A percentile compares a stretch with the other conserved stretches of the same genome.
Evolutionary conservation across 2,329 filamentous ascomycete species (phyloP).

Genomic region (Colletotrichum sp.): DNA sequence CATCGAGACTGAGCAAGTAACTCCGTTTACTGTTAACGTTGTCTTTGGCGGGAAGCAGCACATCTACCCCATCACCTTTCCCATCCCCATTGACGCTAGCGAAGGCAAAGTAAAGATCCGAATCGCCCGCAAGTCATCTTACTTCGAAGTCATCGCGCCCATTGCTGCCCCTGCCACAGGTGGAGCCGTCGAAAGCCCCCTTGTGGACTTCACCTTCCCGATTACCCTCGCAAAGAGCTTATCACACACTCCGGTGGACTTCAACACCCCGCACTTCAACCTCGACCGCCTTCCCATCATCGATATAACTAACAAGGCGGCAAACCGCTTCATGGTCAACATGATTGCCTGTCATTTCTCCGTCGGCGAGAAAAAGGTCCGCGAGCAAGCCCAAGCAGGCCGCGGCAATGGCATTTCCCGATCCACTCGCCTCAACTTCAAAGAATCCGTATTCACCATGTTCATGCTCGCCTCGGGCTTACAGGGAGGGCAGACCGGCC

Average conservation of each 20-base stretch:
- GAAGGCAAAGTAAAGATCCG: conserved; percentile 39
- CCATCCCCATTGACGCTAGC: conserved; percentile 40
- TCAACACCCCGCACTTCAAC: conserved; percentile 47
- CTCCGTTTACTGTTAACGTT: conserved; percentile 46
- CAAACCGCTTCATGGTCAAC: conserved; percentile 42
- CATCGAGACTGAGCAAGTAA: conserved; percentile 40
- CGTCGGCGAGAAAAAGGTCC: conserved; percentile 41
- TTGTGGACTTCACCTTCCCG: conserved; percentile 43
- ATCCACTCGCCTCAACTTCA: conserved; percentile 48
- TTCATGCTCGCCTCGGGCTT: conserved; percentile 51
- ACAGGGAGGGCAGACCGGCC: conserved; percentile 47
- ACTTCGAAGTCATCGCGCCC: conserved; percentile 48
- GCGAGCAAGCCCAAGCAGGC: conserved; percentile 28
- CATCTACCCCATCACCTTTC: conserved; percentile 41
- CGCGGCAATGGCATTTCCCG: conserved; percentile 25
- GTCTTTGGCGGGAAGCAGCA: conserved; percentile 38
- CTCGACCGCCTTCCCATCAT: conserved; percentile 50
- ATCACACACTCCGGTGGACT: conserved; percentile 34
- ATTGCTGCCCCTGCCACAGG: conserved; percentile 30
- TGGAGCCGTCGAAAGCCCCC: not conserved
- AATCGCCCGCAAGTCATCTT: conserved; percentile 48
- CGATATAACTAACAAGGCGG: conserved; percentile 37
- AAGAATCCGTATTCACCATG: conserved; percentile 53
- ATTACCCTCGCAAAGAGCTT: conserved; percentile 27
- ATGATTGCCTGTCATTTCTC: conserved; percentile 47